Percentiles rank a stretch among this genome's conserved stretches.
These are phyloP conservation scores for Calonectria hongkongensis DNA, from an alignment of 2,329 filamentous ascomycete genomes.

Conservation along the genomic window DNA sequence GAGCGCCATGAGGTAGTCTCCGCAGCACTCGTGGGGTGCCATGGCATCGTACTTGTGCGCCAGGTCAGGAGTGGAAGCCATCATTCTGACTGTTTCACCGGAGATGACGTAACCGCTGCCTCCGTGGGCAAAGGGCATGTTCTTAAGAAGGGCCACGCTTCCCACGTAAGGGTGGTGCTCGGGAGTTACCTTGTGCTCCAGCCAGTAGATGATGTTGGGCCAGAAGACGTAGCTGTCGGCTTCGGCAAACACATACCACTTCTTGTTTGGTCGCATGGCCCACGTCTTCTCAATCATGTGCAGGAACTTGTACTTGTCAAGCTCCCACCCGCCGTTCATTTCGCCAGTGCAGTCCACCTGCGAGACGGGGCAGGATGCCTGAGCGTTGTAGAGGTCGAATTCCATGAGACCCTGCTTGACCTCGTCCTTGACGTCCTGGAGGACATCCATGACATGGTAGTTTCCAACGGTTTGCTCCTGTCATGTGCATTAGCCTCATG, in stretches of 20 bases:
- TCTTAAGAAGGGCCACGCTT: slow-evolving; percentile 68
- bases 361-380: slow-evolving; percentile 67
- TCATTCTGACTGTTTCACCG: slow-evolving; percentile 69
- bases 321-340: slow-evolving; percentile 66
- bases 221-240: slow-evolving; percentile 76
- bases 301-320: slow-evolving; percentile 78
- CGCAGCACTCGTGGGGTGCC: slow-evolving; percentile 68
- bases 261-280: slow-evolving; percentile 69
- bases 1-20: slow-evolving; percentile 71
- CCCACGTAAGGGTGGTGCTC: slow-evolving; percentile 70
- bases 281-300: slow-evolving; percentile 75
- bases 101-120: slow-evolving; percentile 76
- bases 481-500: slow-evolving; percentile 34
- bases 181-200: slow-evolving; percentile 65
- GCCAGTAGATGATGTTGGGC: slow-evolving; percentile 71
- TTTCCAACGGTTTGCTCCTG: slow-evolving; percentile 70
- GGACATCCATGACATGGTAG: slow-evolving; percentile 64
- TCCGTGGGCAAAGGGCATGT: slow-evolving; percentile 72
- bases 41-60: slow-evolving; percentile 68
- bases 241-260: slow-evolving; percentile 78
- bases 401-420: slow-evolving; percentile 62
- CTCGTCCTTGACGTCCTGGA: slow-evolving; percentile 61
- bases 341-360: slow-evolving; percentile 65
- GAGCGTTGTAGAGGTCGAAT: slow-evolving; percentile 67
- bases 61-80: slow-evolving; percentile 66